Conservation (phyloP, 768 basidiomycete species). For the Psilocybe cubensis region DNA sequence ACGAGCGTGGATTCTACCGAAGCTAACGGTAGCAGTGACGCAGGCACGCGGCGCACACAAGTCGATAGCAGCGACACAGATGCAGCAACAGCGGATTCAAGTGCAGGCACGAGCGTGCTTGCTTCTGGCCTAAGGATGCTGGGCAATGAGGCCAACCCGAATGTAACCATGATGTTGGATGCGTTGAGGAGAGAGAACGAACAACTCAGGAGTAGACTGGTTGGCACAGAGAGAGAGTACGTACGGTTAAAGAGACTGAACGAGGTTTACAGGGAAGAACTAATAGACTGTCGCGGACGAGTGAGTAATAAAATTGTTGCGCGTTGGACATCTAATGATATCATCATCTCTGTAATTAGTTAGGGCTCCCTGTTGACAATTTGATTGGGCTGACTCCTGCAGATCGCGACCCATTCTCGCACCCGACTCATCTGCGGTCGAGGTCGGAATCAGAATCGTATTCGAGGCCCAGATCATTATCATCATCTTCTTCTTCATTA, state of each 20-base stretch:
- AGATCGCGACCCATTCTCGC: conserved; percentile 63
- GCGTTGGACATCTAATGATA: not conserved
- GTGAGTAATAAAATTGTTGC: conserved; percentile 34
- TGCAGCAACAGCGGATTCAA: not conserved
- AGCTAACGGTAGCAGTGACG: not conserved
- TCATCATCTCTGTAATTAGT: conserved; percentile 38
- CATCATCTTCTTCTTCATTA: conserved; percentile 44
- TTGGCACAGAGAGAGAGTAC: conserved; percentile 79
- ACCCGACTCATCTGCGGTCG: conserved; percentile 66
- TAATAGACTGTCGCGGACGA: conserved; percentile 79
- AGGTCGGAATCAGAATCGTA: conserved; percentile 36
- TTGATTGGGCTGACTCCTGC: conserved; percentile 69
- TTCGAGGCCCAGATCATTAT: conserved; percentile 39
- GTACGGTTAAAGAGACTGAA: conserved; percentile 75
- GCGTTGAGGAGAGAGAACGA: conserved; percentile 84
- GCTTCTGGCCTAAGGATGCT: conserved; percentile 4
- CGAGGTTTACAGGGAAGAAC: conserved; percentile 83
- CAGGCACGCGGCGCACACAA: not conserved
- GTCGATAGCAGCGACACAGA: not conserved
- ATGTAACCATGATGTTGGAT: conserved; percentile 66
- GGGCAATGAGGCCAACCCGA: conserved; percentile 36
- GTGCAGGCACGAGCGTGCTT: not conserved
- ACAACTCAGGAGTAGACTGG: conserved; percentile 63
- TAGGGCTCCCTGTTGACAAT: conserved; percentile 79
- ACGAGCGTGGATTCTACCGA: not conserved